Conservation (phyloP, 495 filamentous ascomycete species). For the Podospora appendiculata region DNA sequence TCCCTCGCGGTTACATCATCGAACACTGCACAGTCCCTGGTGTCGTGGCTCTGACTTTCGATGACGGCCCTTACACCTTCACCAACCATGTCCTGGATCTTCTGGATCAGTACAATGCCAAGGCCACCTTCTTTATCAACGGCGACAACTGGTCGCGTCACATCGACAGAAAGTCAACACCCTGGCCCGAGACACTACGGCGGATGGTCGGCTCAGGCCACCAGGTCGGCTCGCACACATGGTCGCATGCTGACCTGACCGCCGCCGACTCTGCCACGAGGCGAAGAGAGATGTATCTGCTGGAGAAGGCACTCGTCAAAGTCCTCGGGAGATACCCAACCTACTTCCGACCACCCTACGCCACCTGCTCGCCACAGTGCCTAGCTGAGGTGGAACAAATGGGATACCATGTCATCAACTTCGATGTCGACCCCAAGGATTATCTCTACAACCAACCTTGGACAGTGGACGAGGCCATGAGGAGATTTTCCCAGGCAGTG, state of each 20-base stretch:
- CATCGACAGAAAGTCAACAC: constrained; percentile 35
- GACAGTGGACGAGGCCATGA: constrained; percentile 12
- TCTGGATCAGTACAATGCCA: constrained; percentile 39
- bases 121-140: constrained; percentile 67
- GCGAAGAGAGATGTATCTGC: constrained; percentile 17
- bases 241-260: constrained; percentile 31
- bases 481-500: constrained; percentile 17
- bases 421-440: constrained; percentile 37
- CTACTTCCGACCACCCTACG: constrained; percentile 39
- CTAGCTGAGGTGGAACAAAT: constrained; percentile 17
- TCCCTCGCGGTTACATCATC: constrained; percentile 32
- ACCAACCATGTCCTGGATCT: constrained; percentile 23
- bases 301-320: constrained; percentile 19
- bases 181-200: constrained; percentile 17
- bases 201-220: constrained; percentile 23
- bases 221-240: constrained; percentile 28
- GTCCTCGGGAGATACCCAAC: constrained; percentile 31
- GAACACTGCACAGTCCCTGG: constrained; percentile 49
- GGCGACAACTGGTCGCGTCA: constrained; percentile 57
- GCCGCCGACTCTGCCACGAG: constrained; percentile 3
- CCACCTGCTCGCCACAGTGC: constrained; percentile 21
- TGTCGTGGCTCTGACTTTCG: constrained; percentile 34
- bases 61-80: constrained; percentile 36
- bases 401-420: constrained; percentile 35
- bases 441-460: constrained; percentile 19